phyloP scores from a whole-genome alignment of 257 asterid genomes.

The Nicotiana paniculata region DNA sequence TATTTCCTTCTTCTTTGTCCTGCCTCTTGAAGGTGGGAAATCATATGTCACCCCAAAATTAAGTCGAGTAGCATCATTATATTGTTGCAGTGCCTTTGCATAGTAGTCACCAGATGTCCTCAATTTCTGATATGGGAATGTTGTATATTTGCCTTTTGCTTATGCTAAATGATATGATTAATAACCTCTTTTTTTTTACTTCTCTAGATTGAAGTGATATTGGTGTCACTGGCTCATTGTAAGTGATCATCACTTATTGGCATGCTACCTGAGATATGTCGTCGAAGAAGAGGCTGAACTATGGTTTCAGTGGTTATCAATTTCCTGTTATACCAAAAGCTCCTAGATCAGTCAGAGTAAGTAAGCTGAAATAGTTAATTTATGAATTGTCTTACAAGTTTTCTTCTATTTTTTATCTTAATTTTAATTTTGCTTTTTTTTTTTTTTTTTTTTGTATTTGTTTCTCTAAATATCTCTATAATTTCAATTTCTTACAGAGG shows the following conservation, averaged over 20 bases:
- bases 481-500: slow-evolving; percentile 38
- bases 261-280: slow-evolving; percentile 59
- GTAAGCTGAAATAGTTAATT: slow-evolving; percentile 8
- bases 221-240: not conserved
- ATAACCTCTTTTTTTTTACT: not conserved
- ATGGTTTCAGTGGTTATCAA: slow-evolving; percentile 34
- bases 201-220: not conserved
- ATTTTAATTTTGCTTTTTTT: not conserved
- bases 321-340: slow-evolving; percentile 58
- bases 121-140: not conserved
- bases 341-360: slow-evolving; percentile 72
- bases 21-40: not conserved
- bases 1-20: not conserved
- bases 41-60: not conserved
- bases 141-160: not conserved
- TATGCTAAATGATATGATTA: not conserved
- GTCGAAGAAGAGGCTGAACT: slow-evolving; percentile 48
- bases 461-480: slow-evolving; percentile 3
- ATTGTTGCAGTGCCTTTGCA: not conserved
- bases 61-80: not conserved
- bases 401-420: not conserved
- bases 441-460: not conserved
- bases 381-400: not conserved
- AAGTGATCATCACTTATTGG: slow-evolving; percentile 25
- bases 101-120: not conserved